Evolutionary conservation across 31 red algal genomes (phyloP).

Genomic region (Pterothamnion heteromorphum): DNA sequence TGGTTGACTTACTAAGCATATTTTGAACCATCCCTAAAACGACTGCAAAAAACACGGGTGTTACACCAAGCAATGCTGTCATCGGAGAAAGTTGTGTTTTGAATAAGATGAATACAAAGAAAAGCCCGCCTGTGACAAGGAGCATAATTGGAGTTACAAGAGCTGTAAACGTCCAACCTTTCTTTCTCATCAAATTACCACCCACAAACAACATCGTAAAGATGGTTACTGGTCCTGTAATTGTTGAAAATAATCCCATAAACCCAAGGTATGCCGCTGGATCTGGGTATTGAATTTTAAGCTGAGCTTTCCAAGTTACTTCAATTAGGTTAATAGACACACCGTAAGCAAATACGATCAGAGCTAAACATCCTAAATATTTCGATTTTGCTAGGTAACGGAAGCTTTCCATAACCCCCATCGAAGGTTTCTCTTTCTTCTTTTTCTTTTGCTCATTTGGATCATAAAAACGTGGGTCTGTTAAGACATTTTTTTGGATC

Average conservation of each 20-base stretch:
- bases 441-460: slow-evolving; percentile 57
- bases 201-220: slow-evolving; percentile 90
- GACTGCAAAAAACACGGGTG: slow-evolving; percentile 88
- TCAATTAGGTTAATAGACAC: slow-evolving; percentile 99
- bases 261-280: slow-evolving; percentile 90
- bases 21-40: slow-evolving; percentile 93
- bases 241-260: slow-evolving; percentile 95
- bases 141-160: slow-evolving; percentile 85
- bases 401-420: slow-evolving; percentile 76
- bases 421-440: slow-evolving; percentile 85
- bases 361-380: slow-evolving; percentile 88
- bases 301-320: slow-evolving; percentile 88
- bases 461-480: slow-evolving; percentile 67
- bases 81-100: slow-evolving; percentile 59
- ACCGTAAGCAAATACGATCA: slow-evolving; percentile 90
- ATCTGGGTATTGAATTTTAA: slow-evolving; percentile 79
- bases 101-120: slow-evolving; percentile 91
- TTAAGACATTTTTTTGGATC: slow-evolving; percentile 85
- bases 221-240: slow-evolving; percentile 70
- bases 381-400: slow-evolving; percentile 77
- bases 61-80: slow-evolving; percentile 74
- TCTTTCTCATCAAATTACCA: slow-evolving; percentile 81
- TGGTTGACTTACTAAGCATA: slow-evolving; percentile 80
- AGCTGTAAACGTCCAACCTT: slow-evolving; percentile 90
- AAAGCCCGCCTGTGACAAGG: slow-evolving; percentile 78